Evolutionary conservation across 2,329 filamentous ascomycete genomes (phyloP).

Genomic region (Colletotrichum eremochloae): DNA sequence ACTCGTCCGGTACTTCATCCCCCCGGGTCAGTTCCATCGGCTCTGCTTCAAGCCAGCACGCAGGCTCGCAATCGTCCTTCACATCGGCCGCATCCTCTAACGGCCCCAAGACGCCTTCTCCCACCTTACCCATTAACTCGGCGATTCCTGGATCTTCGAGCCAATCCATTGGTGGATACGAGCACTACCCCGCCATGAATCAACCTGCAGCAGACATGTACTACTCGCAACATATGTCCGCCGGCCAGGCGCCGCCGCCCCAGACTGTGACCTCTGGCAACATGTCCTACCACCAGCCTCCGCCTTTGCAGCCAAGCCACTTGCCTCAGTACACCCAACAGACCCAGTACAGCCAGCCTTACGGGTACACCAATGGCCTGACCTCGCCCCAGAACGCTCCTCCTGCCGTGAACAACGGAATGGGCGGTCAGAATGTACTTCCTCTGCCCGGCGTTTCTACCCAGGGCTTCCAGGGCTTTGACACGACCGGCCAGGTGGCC

Average conservation of each 20-base stretch:
- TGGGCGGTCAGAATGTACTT: conserved; percentile 75
- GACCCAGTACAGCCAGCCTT: conserved; percentile 72
- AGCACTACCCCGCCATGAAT: conserved; percentile 78
- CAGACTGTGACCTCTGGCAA: conserved; percentile 81
- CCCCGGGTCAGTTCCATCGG: conserved; percentile 83
- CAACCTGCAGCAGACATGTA: conserved; percentile 87
- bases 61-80: conserved; percentile 67
- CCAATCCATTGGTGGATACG: conserved; percentile 56
- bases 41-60: conserved; percentile 65
- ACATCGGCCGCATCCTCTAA: conserved; percentile 68
- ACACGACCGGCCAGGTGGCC: conserved; percentile 91
- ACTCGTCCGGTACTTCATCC: conserved; percentile 79
- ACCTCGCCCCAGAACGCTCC: conserved; percentile 81
- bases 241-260: conserved; percentile 79
- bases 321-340: conserved; percentile 72
- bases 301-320: conserved; percentile 79
- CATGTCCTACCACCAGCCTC: conserved; percentile 83
- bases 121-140: conserved; percentile 69
- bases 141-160: conserved; percentile 57
- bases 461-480: conserved; percentile 72
- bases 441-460: conserved; percentile 74
- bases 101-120: conserved; percentile 84
- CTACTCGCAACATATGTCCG: conserved; percentile 84
- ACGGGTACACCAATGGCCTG: conserved; percentile 82
- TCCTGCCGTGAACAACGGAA: conserved; percentile 77